Base-by-base conservation (phyloP, 2,329 filamentous ascomycete genomes). In the Epichloe glyceriae region DNA sequence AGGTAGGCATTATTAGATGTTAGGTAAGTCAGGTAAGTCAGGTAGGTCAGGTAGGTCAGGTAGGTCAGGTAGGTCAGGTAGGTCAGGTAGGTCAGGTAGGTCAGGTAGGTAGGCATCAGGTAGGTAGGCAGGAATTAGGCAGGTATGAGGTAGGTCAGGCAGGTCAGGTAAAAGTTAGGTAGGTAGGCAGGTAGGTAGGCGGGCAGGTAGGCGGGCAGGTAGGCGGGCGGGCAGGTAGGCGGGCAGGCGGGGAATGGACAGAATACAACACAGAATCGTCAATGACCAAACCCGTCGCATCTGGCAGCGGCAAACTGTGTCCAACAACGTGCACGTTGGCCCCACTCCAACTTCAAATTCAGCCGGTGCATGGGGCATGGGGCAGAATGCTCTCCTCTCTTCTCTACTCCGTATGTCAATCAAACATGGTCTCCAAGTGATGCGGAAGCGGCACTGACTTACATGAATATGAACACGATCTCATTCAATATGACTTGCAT, bases 241-340 rank as follows among this genome's bases (percentile, higher is more conserved):
- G 17, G 47, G 47, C 20, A 17, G 47, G 22, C 7, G 8, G 22
- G 2, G 22, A 26, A 26, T 2, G 22, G 48, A 43, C 19, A 47
- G 38, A 44, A 45, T 14, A 30, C 35, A 37, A 7, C 35, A 46
- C 50, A 50, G 30, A 30, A 30, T 33, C 43, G 37, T 46, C 38
- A 26, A 46, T 43, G 22, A 37, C 22, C 50, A 37, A 52, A 47
- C 47, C 45, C 48, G 51, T 52, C 45, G 39, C 47, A 52, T 47
- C 47, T 40, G 47, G 47, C 34, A 47, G 43, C 44, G 22, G 43
- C 39, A 43, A 26, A 15, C 33, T 40, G 47, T 44, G 35, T 17
- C 46, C n/a, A n/a, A n/a, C n/a, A 38, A 45, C 38, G n/a, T 49
- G 46, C 46, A 45, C 17, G 19, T 20, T 39, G 14, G 39, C 33